These are phyloP conservation scores for Teratosphaeriaceae sp. DNA, from an alignment of 2,329 filamentous ascomycete genomes.

Conservation along the genomic window DNA sequence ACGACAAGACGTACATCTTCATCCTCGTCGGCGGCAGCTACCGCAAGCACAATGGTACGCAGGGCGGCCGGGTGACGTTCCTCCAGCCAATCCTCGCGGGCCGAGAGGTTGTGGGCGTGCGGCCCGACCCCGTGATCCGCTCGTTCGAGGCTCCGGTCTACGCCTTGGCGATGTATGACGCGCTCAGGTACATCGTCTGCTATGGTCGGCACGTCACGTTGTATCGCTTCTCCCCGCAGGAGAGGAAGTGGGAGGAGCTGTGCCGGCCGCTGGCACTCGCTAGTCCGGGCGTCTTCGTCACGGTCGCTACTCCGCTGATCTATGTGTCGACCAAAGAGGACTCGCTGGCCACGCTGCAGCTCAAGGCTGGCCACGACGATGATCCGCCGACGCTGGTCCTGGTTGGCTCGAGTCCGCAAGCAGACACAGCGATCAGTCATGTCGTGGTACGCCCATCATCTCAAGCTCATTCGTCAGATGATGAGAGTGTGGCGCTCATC, in stretches of 20 bases:
- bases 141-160: constrained; percentile 48
- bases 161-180: constrained; percentile 49
- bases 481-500: neutral
- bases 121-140: constrained; percentile 40
- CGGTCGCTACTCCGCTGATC: constrained; percentile 39
- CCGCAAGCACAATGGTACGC: constrained; percentile 32
- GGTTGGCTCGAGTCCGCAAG: constrained; percentile 18
- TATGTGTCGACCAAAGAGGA: constrained; percentile 50
- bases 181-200: constrained; percentile 49
- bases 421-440: constrained; percentile 18
- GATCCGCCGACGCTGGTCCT: constrained; percentile 22
- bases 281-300: constrained; percentile 43
- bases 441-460: constrained; percentile 8
- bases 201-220: constrained; percentile 37
- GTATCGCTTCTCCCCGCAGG: constrained; percentile 30
- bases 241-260: constrained; percentile 22
- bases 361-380: constrained; percentile 30
- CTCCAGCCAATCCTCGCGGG: constrained; percentile 24
- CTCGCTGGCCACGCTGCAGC: constrained; percentile 45
- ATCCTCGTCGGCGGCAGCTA: constrained; percentile 49
- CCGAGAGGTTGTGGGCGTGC: constrained; percentile 48
- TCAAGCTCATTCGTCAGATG: neutral
- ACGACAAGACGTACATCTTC: constrained; percentile 54
- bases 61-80: constrained; percentile 42
- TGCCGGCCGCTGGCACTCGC: constrained; percentile 26